These are phyloP conservation scores for Plantago coronopus DNA, from an alignment of 305 asterid genomes.

Conservation along the genomic window DNA sequence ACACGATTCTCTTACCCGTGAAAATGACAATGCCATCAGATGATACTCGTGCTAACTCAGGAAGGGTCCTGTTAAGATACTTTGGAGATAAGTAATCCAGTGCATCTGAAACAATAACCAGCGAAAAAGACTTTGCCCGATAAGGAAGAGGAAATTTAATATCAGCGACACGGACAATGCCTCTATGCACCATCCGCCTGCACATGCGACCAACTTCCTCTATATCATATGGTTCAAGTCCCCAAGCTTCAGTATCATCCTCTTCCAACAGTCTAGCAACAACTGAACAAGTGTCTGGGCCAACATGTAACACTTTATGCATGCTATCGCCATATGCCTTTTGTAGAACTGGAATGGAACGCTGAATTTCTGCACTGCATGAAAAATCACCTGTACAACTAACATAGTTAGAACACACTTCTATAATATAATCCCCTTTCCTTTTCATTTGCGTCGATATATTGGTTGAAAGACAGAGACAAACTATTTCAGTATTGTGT, in stretches of 20 bases:
- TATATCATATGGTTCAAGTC: slow-evolving; percentile 76
- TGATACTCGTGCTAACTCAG: slow-evolving; percentile 72
- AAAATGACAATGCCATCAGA: slow-evolving; percentile 66
- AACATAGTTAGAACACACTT: slow-evolving; percentile 15
- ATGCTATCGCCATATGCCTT: slow-evolving; percentile 72
- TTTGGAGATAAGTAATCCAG: slow-evolving; percentile 81
- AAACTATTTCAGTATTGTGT: too few relatives aligned
- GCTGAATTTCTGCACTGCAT: slow-evolving; percentile 58
- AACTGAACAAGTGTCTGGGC: slow-evolving; percentile 76
- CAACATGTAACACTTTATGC: slow-evolving; percentile 79
- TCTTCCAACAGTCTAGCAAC: slow-evolving; percentile 51
- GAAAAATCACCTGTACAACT: slow-evolving; percentile 56
- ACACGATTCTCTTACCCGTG: slow-evolving; percentile 45
- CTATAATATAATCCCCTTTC: too few relatives aligned
- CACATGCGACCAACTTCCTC: slow-evolving; percentile 64
- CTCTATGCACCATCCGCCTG: slow-evolving; percentile 66
- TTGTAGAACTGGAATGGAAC: slow-evolving; percentile 56
- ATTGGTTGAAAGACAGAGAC: too few relatives aligned
- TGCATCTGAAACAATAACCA: slow-evolving; percentile 73
- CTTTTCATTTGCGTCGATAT: too few relatives aligned
- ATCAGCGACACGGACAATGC: slow-evolving; percentile 72
- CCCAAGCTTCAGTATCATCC: slow-evolving; percentile 73
- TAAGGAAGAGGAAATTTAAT: slow-evolving; percentile 81
- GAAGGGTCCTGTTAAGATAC: slow-evolving; percentile 73
- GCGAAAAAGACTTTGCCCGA: slow-evolving; percentile 68